Base-by-base conservation (phyloP, 192 early-diverging fungal species). In the Backusella mclennaniae region DNA sequence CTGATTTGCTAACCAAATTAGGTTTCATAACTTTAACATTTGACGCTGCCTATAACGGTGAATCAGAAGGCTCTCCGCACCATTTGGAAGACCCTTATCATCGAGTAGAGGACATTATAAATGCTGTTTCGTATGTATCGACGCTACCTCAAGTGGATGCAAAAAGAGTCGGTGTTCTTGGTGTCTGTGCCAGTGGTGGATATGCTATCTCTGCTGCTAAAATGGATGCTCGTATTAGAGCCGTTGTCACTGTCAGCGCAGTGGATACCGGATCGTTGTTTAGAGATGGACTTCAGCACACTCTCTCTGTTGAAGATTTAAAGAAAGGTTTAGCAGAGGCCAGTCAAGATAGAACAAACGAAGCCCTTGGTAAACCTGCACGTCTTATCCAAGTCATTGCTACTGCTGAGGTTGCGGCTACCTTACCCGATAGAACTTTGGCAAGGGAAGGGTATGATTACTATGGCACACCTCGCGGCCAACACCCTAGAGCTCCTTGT, bases 171-270 rank as follows among this genome's bases (percentile, higher is more conserved):
- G 80, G 80, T n/a, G 35, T 77, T 23, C 29, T 81, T n/a, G 80
- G 80, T 41, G 35, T 81, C 31, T 81, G 80, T 63, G 80, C 80
- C 3, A 69, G 80, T 36, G 80, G 80, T 9, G 80, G 80, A 26
- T 81, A 77, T 21, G 67, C 56, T 1, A 6, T 77, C 19, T 21
- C 31, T 33, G 67, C 76, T 5, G 66, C 76, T 12, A 70, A 76
- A n/a, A 53, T 67, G 2, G 80, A 81, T 33, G 3, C 6, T 3
- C 80, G 80, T 14, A 36, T 81, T 67, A 81, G 73, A 53, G 80
- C 76, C 21, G 35, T 77, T 8, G 80, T 67, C 1, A 63, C 53
- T 31, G 53, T 75, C 38, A 70, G 76, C 12, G 67, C 31, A 2
- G 80, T 71, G 5, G 59, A 70, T 69, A 6, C 73, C 12, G 80